Base-by-base conservation (phyloP, 495 filamentous ascomycete genomes). In the Daldinia vernicosa region DNA sequence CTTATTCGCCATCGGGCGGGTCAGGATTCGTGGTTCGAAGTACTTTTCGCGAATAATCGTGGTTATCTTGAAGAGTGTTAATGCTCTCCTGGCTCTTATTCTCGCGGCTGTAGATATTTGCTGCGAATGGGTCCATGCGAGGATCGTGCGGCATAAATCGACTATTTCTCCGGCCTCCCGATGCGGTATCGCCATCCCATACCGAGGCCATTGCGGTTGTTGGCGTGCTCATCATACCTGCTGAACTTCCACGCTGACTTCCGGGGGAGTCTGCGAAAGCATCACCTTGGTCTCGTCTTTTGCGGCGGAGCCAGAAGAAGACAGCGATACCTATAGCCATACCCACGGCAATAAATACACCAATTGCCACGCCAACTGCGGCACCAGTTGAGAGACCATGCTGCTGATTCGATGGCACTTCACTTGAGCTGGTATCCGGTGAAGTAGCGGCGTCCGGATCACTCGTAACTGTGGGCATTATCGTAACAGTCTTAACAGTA, bases 1-100 rank as follows among this genome's bases (percentile, higher is more conserved):
- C 32, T 72, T 47, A 60, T 74, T 74, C 73, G 19, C 71, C 60
- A 24, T 79, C 74, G 17, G 74, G 63, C 6, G 83, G 83, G 63
- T 88, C 84, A 14, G 85, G 84, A 60, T 88, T 88, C 45, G 74
- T 82, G 2, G 84, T 83, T 65, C 85, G 77, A n/a, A 88, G 79
- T 19, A 86, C 83, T 66, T 81, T 80, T 66, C 85, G 76, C 40
- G 85, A 87, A 63, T 87, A 88, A 60, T 88, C 86, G 24, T 84
- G 83, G 65, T 88, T 83, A 67, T 88, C 86, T 63, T 84, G 84
- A 3, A 88, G 74, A 4, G 85, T 87, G 53, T 81, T 80, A 69
- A 88, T 72, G 72, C 84, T 87, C 68, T 87, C 84, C 64, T 81
- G 81, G 67, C 84, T 86, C 69, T 82, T 82, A 58, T 83, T 85